Evolutionary conservation across 2,329 filamentous ascomycete species (phyloP), one percentile per base, ranked within the genome.

Genomic region (Phyllosticta citrichinensis): DNA sequence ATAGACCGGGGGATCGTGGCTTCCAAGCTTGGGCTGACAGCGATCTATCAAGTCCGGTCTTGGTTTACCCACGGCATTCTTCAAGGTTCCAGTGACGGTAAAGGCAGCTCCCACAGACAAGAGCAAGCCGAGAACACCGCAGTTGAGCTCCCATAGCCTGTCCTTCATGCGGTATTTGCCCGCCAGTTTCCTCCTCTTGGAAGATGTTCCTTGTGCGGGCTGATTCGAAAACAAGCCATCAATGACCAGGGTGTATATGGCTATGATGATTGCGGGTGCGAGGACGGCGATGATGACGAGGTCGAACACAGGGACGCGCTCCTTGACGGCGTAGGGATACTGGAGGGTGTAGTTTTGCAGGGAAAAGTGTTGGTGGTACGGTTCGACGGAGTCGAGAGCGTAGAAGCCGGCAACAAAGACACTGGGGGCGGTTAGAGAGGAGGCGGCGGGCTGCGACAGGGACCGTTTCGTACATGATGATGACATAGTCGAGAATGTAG

Each of bases 71-170:
- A 81, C 81, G 2, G 81, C 79, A 66, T 81, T 84, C 70, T 85
- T 85, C 66, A 85, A 67, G 3, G 77, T 78, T 70, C 70, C 79
- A 4, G 82, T 84, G 56, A 84, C 81, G 22, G 82, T 77, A 67
- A 84, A 84, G 0, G 80, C 78, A n/a, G 79, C 71, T 14, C 75
- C 79, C 61, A 82, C 79, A 33, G 80, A 77, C 51, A 84, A 69
- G 17, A 81, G 67, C 61, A 85, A 70, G n/a, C 82, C 82, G 25
- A 85, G 68, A 11, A 84, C 76, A 2, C 82, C 82, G 65, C 82
- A 84, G 66, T 85, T 85, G 66, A 84, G 72, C 69, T 85, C 81
- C 82, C 82, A 85, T n/a, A 84, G 67, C 20, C 82, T 75, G 65
- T 83, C 80, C 66, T 80, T 80, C 65, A 81, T 76, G 50, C 77